Percentiles rank a stretch among this genome's conserved stretches.
Conservation (phyloP, 805 yeast genomes). For the Ogataea pignaliae region DNA sequence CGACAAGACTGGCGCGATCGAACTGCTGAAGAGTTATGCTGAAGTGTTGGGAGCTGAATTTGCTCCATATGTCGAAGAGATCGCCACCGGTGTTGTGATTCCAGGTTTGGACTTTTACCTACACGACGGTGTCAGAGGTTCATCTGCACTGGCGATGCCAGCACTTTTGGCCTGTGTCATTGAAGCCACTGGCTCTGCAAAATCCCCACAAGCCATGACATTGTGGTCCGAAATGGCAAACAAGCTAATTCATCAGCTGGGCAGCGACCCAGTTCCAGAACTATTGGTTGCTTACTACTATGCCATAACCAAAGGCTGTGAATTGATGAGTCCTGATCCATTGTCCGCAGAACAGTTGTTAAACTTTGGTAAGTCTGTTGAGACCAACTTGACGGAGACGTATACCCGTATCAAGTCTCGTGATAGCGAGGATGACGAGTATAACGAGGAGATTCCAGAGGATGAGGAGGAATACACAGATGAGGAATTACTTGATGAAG, state of each 20-base stretch:
- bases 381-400: conserved; percentile 59
- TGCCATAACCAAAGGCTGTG: conserved; percentile 62
- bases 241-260: conserved; percentile 63
- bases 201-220: conserved; percentile 54
- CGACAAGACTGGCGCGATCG: conserved; percentile 91
- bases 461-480: conserved; percentile 85
- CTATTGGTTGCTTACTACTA: conserved; percentile 73
- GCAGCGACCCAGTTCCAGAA: conserved; percentile 80
- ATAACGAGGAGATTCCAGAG: conserved; percentile 78
- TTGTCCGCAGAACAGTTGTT: conserved; percentile 52
- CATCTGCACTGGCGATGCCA: conserved; percentile 84
- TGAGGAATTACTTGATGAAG: conserved; percentile 84
- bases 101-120: conserved; percentile 89
- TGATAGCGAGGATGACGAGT: conserved; percentile 77
- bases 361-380: conserved; percentile 54
- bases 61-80: conserved; percentile 75
- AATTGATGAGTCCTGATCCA: conserved; percentile 61
- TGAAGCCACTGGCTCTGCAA: conserved; percentile 46
- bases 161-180: conserved; percentile 63
- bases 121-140: conserved; percentile 90
- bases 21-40: conserved; percentile 78
- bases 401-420: conserved; percentile 68
- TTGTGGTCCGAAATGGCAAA: conserved; percentile 70
- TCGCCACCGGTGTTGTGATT: conserved; percentile 70
- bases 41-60: conserved; percentile 77